Conservation (phyloP, 2,329 filamentous ascomycete genomes). For the Phoma herbarum region DNA sequence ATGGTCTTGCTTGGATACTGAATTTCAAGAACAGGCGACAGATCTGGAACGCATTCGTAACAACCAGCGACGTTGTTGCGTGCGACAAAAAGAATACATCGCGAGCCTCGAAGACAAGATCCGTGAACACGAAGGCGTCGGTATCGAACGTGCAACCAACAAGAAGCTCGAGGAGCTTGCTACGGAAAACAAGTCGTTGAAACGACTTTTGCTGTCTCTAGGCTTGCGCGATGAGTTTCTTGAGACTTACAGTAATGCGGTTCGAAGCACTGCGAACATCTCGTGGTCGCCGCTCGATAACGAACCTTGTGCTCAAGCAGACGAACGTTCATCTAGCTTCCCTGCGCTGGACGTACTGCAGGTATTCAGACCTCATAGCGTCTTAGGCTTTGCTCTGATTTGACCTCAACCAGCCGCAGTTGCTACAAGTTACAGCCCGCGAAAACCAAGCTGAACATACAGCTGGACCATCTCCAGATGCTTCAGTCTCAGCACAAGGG, state of each 20-base stretch:
- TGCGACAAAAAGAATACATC: constrained; percentile 4
- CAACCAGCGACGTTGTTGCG: constrained; percentile 1
- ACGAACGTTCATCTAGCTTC: not conserved
- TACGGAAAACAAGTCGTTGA: not conserved
- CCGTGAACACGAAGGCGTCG: not conserved
- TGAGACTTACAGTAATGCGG: not conserved
- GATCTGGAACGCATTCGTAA: constrained; percentile 1
- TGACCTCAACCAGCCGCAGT: not conserved
- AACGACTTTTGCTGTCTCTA: not conserved
- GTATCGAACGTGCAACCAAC: not conserved
- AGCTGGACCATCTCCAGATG: not conserved
- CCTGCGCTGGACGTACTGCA: not conserved
- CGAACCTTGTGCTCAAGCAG: not conserved
- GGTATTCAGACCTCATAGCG: not conserved
- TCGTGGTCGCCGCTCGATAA: not conserved
- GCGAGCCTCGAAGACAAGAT: constrained; percentile 1
- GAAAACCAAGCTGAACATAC: not conserved
- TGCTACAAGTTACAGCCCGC: not conserved
- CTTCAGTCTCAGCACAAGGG: not conserved
- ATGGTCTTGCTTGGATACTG: no score
- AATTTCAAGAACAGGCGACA: not conserved
- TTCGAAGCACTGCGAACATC: not conserved
- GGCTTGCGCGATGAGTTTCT: not conserved
- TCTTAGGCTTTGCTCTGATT: not conserved
- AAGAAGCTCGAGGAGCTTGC: not conserved